A percentile compares a stretch with the other conserved stretches of the same genome.
These are phyloP conservation scores for Colletotrichum sp. DNA, from an alignment of 2,329 filamentous ascomycete species.

Conservation along the genomic window DNA sequence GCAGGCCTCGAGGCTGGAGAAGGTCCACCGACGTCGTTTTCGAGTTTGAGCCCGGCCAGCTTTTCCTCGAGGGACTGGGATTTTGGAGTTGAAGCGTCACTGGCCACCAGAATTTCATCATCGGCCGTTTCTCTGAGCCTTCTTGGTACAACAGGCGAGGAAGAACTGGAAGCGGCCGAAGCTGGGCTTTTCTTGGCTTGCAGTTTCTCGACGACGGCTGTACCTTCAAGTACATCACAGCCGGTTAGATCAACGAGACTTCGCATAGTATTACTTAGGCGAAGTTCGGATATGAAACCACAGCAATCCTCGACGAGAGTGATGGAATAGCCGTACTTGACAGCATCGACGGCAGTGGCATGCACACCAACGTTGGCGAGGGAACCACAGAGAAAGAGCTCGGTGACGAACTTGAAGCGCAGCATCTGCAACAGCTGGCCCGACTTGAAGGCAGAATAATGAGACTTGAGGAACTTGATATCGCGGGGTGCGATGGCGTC, in stretches of 20 bases:
- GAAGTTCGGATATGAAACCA: conserved; percentile 73
- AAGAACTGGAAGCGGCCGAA: background rate
- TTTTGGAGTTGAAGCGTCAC: conserved; percentile 15
- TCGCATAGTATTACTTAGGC: conserved; percentile 74
- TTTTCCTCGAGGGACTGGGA: background rate
- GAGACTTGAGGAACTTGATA: conserved; percentile 67
- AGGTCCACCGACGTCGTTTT: background rate
- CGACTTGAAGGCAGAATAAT: conserved; percentile 87
- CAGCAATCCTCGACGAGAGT: conserved; percentile 89
- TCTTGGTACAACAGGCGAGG: conserved; percentile 4
- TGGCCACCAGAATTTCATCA: conserved; percentile 7
- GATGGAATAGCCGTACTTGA: conserved; percentile 84
- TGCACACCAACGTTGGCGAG: conserved; percentile 89
- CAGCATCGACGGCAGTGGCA: conserved; percentile 90
- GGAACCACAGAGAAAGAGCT: conserved; percentile 87
- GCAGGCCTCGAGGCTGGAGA: background rate
- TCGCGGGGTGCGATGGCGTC: conserved; percentile 53
- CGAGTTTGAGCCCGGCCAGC: conserved; percentile 14
- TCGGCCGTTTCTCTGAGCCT: background rate
- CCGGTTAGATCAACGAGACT: conserved; percentile 78
- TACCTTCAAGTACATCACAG: conserved; percentile 63
- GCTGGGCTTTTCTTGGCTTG: background rate
- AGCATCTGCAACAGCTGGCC: conserved; percentile 77
- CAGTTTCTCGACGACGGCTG: conserved; percentile 20
- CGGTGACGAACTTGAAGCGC: conserved; percentile 85